Conservation (phyloP, 2,329 filamentous ascomycete species). For the Exophiala xenobiotica region DNA sequence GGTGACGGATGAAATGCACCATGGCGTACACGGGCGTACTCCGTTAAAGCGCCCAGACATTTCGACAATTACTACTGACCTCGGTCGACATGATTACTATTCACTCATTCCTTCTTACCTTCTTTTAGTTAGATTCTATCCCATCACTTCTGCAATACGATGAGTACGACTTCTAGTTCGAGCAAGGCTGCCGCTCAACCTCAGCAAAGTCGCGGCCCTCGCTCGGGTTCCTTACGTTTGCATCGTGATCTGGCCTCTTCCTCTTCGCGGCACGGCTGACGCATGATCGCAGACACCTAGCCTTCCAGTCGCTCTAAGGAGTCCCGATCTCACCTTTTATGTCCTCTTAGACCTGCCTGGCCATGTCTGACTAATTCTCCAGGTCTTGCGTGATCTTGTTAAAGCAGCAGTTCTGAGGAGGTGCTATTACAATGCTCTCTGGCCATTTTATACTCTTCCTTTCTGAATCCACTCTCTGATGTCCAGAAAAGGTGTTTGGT, state of each 20-base stretch:
- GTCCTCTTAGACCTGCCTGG: not conserved
- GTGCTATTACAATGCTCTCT: constrained; percentile 14
- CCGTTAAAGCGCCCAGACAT: too few species aligned
- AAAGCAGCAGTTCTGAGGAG: constrained; percentile 13
- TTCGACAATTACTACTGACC: too few species aligned
- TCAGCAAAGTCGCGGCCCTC: not conserved
- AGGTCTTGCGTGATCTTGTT: not conserved
- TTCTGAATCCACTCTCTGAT: constrained; percentile 13
- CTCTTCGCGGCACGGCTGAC: too few species aligned
- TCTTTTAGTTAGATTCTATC: constrained; percentile 3
- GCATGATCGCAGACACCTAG: too few species aligned
- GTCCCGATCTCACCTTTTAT: not conserved
- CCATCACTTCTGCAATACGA: not conserved
- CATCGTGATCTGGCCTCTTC: not conserved
- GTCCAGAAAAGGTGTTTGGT: not conserved
- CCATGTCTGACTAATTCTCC: constrained; percentile 14
- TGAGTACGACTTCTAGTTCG: constrained; percentile 7
- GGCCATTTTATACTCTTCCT: constrained; percentile 6
- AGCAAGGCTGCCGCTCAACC: constrained; percentile 4
- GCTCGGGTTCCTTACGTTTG: not conserved
- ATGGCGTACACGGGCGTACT: too few species aligned
- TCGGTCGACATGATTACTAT: not conserved
- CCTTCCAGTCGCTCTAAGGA: too few species aligned
- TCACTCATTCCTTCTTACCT: not conserved
- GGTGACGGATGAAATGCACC: too few species aligned